Percentiles rank a stretch among this genome's conserved stretches.
These are phyloP conservation scores for Nothophytophthora sp. DNA, from an alignment of 352 stramenopile species.

Conservation along the genomic window DNA sequence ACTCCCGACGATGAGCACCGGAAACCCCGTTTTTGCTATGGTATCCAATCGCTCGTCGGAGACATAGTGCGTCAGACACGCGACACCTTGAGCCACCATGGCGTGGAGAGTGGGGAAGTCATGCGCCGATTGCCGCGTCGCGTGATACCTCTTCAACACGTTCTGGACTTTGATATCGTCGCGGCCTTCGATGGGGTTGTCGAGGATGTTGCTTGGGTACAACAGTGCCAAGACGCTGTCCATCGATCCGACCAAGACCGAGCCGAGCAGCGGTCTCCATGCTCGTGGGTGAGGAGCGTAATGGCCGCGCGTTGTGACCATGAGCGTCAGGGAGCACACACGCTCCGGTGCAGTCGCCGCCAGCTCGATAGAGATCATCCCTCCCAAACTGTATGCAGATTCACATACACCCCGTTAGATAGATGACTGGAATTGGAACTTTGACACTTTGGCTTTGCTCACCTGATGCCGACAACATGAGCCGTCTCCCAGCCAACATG, in stretches of 20 bases:
- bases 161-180: conserved; percentile 32
- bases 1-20: conserved; percentile 48
- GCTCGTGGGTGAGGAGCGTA: conserved; percentile 27
- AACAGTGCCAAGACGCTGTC: conserved; percentile 29
- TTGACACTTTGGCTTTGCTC: neutral
- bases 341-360: conserved; percentile 25
- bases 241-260: conserved; percentile 24
- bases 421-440: neutral
- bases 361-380: conserved; percentile 49
- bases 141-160: conserved; percentile 37
- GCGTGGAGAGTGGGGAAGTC: conserved; percentile 28
- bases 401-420: neutral
- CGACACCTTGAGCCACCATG: conserved; percentile 43
- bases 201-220: conserved; percentile 24
- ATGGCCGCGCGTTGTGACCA: conserved; percentile 33
- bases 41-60: conserved; percentile 43
- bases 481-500: conserved; percentile 41
- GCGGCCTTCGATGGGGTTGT: conserved; percentile 21
- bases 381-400: conserved; percentile 34
- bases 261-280: conserved; percentile 31
- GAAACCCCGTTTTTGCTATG: conserved; percentile 41
- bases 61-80: conserved; percentile 52
- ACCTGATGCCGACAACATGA: conserved; percentile 41
- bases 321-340: conserved; percentile 34
- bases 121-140: conserved; percentile 20